Evolutionary conservation across 768 basidiomycete species (phyloP), one percentile per base, ranked within the genome.

Genomic region (Holtermannia corniformis): DNA sequence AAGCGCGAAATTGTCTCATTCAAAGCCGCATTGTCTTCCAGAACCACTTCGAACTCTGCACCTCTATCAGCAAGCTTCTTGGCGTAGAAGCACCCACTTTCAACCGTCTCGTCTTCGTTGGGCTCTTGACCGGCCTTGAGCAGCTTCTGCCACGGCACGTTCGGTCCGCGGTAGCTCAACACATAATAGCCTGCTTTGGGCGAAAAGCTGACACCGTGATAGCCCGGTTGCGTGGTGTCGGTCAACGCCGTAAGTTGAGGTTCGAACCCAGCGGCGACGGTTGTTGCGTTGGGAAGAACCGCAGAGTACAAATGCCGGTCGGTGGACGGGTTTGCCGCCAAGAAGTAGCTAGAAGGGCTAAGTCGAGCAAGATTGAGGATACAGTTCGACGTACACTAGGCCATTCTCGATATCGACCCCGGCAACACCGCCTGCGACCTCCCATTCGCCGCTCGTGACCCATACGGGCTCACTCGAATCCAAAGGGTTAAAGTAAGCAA

Each of bases 361-460:
- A 37, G 55, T 43, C 47, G 56, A 37, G 32, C 28, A 25, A 27
- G 46, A 21, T 11, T 49, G 50, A 5, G 24, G 14, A 24, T 26
- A 23, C 13, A 24, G 47, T 20, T 25, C 21, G 20, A 76, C 86
- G 69, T 68, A 95, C 87, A 90, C 83, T 27, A 85, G 64, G 23
- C 82, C 80, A 46, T 79, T 80, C 43, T 78, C 73, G 10, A 75
- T 59, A 67, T 96, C 86, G 24, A 96, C 80, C 3, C 80, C 85
- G 52, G 78, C 75, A 58, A 95, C 83, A 5, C 79, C 78, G 11
- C 78, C 79, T 2, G 82, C 82, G 4, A 97, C 88, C 72, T 99
- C 93, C 91, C 91, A 95, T 16, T 81, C 68, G 0, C 93, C 93
- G 1, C 78, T 77, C 1, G 93, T 97, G 37, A 99, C 76, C 76